A percentile compares a stretch with the other conserved stretches of the same genome.
Evolutionary conservation across 164 flowering plant genomes (phyloP).

Genomic region (Akebia trifoliata): DNA sequence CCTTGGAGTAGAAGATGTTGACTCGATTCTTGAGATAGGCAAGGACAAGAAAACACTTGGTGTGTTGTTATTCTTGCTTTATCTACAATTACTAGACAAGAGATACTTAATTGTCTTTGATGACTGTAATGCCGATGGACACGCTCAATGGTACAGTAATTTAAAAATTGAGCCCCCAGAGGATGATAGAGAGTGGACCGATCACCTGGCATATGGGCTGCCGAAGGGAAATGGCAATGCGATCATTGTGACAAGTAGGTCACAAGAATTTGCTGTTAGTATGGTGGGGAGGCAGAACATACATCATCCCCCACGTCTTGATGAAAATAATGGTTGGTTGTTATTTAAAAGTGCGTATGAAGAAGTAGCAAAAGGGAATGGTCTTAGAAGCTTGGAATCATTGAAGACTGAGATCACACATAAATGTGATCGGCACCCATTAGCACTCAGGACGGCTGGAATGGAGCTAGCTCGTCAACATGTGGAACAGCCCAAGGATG

Average conservation of each 20-base stretch:
- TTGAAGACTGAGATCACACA: too few species aligned
- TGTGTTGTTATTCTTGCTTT: slow-evolving; percentile 9
- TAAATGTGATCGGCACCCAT: too few species aligned
- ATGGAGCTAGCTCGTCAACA: too few species aligned
- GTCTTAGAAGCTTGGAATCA: too few species aligned
- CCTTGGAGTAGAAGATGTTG: too few species aligned
- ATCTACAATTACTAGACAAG: slow-evolving; percentile 11
- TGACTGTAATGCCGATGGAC: background rate
- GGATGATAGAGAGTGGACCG: background rate
- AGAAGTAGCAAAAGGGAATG: too few species aligned
- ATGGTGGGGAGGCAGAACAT: slow-evolving; percentile 6
- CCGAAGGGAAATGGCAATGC: slow-evolving; percentile 15
- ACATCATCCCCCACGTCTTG: slow-evolving; percentile 10
- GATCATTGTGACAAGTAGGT: slow-evolving; percentile 11
- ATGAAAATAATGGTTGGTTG: too few species aligned
- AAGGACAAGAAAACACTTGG: background rate
- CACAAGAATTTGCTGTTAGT: slow-evolving; percentile 5
- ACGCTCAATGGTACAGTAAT: too few species aligned
- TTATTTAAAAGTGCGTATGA: too few species aligned
- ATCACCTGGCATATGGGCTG: slow-evolving; percentile 10
- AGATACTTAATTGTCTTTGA: slow-evolving; percentile 15
- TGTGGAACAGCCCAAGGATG: too few species aligned
- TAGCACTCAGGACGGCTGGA: too few species aligned
- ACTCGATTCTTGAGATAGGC: too few species aligned
- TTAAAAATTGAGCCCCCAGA: background rate